phyloP scores from a whole-genome alignment of 169 alveolate genomes.

The Plasmodium adleri region DNA sequence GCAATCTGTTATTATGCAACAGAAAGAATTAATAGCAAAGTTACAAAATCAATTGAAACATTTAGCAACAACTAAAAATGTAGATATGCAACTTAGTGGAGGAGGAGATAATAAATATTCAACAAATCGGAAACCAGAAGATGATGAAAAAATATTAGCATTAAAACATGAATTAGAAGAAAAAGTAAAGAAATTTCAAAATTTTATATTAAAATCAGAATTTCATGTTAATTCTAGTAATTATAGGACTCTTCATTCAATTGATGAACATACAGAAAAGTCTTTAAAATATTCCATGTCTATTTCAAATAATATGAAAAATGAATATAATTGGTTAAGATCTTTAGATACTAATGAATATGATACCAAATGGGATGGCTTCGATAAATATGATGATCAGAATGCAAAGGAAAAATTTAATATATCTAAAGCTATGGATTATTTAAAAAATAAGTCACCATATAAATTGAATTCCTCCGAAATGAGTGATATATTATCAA shows the following conservation, averaged over 20 bases:
- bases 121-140: conserved; percentile 52
- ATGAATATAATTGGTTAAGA: conserved; percentile 70
- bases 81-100: conserved; percentile 33
- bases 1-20: conserved; percentile 87
- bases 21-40: conserved; percentile 82
- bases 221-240: conserved; percentile 45
- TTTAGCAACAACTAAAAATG: conserved; percentile 61
- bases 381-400: conserved; percentile 73
- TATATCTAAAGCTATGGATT: conserved; percentile 76
- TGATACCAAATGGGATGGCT: conserved; percentile 66
- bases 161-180: conserved; percentile 82
- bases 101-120: conserved; percentile 13
- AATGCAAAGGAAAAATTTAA: conserved; percentile 62
- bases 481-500: conserved; percentile 49
- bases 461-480: conserved; percentile 72
- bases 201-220: conserved; percentile 83
- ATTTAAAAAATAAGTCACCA: conserved; percentile 74
- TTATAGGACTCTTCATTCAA: conserved; percentile 61
- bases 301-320: conserved; percentile 45
- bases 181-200: conserved; percentile 85
- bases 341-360: conserved; percentile 74
- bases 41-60: conserved; percentile 72
- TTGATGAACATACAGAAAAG: conserved; percentile 65
- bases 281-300: conserved; percentile 72
- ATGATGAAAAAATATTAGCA: conserved; percentile 74